Base-by-base conservation (phyloP, 192 early-diverging fungal species). In the Irineochytrium annulatum region DNA sequence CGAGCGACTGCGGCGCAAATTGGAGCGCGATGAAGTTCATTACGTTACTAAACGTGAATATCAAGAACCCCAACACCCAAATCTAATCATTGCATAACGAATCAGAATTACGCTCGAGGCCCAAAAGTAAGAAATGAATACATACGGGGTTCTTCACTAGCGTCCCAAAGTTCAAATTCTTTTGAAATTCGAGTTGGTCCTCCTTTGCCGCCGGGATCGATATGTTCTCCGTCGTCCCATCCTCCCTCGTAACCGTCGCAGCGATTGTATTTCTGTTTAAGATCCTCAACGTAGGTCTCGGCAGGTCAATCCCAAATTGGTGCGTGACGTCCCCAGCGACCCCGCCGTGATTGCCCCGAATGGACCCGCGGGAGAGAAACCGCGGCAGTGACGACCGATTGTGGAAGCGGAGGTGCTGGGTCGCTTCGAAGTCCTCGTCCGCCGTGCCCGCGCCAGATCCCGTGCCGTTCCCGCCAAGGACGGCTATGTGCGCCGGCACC, bases 1-100 rank as follows among this genome's bases (percentile, higher is more conserved):
- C 79, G 31, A 91, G 64, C 3, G 89, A 91, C 70, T 91, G 89
- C 0, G 89, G 83, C 13, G 89, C 89, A 70, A 89, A 91, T 55
- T 89, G 82, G 44, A 91, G 61, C 0, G 89, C 89, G 20, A 84
- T 62, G 56, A 91, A 89, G 62, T 86, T 84, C 55, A 83, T 60
- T 19, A 88, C 68, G 63, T 87, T 91, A 33, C 87, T 88, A 31
- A 88, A 56, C 26, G 84, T 74, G 62, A 88, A 91, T 3, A 91
- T 74, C 1, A 78, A 43, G n/a, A 91, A 62, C 5, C 89, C 89
- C 6, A 86, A 55, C 3, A 79, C 62, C 89, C 89, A 91, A 19
- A 76, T 65, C 65, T 74, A 57, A 19, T 14, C 13, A 64, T 24
- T 17, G 4, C 19, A 16, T 14, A 13, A 34, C 24, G 33, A 20